Conservation (phyloP, 2,329 filamentous ascomycete genomes). For the Coleophoma crateriformis region DNA sequence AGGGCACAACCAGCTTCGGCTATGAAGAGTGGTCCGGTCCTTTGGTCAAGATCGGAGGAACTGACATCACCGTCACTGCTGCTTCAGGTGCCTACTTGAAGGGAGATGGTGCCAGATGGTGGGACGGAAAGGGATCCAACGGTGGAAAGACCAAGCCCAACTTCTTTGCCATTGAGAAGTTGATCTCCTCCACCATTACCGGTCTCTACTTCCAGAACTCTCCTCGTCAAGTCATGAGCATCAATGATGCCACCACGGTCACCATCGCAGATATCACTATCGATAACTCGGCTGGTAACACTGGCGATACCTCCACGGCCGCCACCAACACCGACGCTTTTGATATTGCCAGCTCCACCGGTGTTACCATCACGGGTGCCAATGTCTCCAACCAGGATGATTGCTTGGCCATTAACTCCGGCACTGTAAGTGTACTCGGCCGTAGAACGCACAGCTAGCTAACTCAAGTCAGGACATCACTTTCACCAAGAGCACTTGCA, state of each 20-base stretch:
- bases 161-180: conserved; percentile 49
- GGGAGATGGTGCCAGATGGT: conserved; percentile 50
- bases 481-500: conserved; percentile 16
- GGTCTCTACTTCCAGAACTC: conserved; percentile 45
- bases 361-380: conserved; percentile 41
- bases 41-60: conserved; percentile 55
- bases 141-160: conserved; percentile 57
- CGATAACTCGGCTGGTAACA: conserved; percentile 48
- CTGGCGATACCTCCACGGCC: conserved; percentile 15
- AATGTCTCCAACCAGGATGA: conserved; percentile 53
- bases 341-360: conserved; percentile 38
- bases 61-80: conserved; percentile 44
- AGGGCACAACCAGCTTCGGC: conserved; percentile 59
- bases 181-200: conserved; percentile 43
- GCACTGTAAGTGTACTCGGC: conserved; percentile 26
- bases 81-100: conserved; percentile 47
- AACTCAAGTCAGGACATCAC: conserved; percentile 24
- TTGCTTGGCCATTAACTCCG: conserved; percentile 51
- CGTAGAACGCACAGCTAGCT: conserved; percentile 9
- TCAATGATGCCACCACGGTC: conserved; percentile 35
- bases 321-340: conserved; percentile 48
- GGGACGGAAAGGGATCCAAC: conserved; percentile 53
- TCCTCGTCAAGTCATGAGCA: conserved; percentile 36
- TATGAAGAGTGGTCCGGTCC: conserved; percentile 61
- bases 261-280: conserved; percentile 44